A percentile compares a stretch with the other conserved stretches of the same genome.
These are phyloP conservation scores for Helotiales sp. DNA, from an alignment of 2,329 filamentous ascomycete species.

Conservation along the genomic window DNA sequence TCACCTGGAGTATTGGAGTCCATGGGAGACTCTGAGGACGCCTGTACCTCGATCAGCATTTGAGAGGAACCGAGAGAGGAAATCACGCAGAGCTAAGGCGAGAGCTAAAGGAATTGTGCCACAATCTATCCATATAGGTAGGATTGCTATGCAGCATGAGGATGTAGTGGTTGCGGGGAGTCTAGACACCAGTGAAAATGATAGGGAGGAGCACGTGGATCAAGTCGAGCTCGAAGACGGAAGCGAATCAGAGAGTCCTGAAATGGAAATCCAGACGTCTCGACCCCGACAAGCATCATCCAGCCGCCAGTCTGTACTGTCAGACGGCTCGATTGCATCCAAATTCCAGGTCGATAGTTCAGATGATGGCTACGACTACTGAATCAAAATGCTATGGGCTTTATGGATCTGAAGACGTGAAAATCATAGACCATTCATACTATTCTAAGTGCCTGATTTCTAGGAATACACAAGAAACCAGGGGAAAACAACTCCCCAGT, in stretches of 20 bases:
- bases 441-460: conserved; percentile 18
- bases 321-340: background rate
- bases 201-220: background rate
- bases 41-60: conserved; percentile 26
- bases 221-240: background rate
- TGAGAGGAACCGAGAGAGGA: conserved; percentile 21
- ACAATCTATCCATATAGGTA: background rate
- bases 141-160: background rate
- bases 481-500: conserved; percentile 11
- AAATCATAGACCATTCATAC: conserved; percentile 2
- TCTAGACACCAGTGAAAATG: conserved; percentile 5
- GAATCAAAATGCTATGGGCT: background rate
- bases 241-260: background rate
- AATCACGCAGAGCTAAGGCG: conserved; percentile 10
- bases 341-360: background rate
- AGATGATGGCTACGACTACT: background rate
- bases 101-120: background rate
- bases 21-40: conserved; percentile 31
- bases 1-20: conserved; percentile 29
- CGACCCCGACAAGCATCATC: background rate
- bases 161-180: conserved; percentile 1
- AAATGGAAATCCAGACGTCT: too few species aligned
- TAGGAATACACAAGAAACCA: conserved; percentile 27
- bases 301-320: background rate
- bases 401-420: background rate